Percentiles rank a stretch among this genome's conserved stretches.
phyloP scores from a whole-genome alignment of 768 basidiomycete genomes.

The Pisolithus marmoratus region DNA sequence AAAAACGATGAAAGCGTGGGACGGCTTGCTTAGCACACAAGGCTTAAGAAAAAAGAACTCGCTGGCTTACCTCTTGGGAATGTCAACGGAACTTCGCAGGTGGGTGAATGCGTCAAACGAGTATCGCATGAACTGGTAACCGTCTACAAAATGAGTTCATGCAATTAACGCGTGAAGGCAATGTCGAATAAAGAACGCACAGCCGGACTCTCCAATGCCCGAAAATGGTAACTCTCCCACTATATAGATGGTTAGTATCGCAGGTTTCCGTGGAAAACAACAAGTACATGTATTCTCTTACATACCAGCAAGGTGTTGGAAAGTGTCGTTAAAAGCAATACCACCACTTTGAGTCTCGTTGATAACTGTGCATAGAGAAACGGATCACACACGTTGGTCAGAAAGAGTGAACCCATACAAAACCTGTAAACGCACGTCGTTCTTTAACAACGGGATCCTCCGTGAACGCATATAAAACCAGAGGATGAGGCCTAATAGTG shows the following conservation, averaged over 20 bases:
- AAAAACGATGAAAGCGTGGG: not conserved
- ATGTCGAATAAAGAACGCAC: slow-evolving; percentile 33
- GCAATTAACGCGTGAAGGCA: not conserved
- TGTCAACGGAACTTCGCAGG: slow-evolving; percentile 42
- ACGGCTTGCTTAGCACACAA: not conserved
- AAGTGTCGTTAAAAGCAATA: too few species aligned
- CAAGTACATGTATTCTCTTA: slow-evolving; percentile 32
- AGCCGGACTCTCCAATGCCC: slow-evolving; percentile 59
- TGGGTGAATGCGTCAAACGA: slow-evolving; percentile 55
- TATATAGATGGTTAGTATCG: not conserved
- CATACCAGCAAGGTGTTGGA: too few species aligned
- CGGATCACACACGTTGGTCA: not conserved
- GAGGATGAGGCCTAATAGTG: too few species aligned
- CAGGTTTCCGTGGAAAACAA: not conserved
- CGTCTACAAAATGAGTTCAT: slow-evolving; percentile 34
- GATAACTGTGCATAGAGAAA: too few species aligned
- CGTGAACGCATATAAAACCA: too few species aligned
- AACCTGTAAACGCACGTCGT: slow-evolving; percentile 27
- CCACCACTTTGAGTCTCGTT: too few species aligned
- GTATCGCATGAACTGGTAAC: slow-evolving; percentile 45
- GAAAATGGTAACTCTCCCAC: slow-evolving; percentile 40
- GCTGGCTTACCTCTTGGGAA: slow-evolving; percentile 45
- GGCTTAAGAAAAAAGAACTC: slow-evolving; percentile 7
- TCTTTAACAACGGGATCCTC: too few species aligned
- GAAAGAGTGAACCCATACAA: not conserved